Evolutionary conservation across 257 asterid species (phyloP), one percentile per base, ranked within the genome.

Genomic region (Plantago elongata): DNA sequence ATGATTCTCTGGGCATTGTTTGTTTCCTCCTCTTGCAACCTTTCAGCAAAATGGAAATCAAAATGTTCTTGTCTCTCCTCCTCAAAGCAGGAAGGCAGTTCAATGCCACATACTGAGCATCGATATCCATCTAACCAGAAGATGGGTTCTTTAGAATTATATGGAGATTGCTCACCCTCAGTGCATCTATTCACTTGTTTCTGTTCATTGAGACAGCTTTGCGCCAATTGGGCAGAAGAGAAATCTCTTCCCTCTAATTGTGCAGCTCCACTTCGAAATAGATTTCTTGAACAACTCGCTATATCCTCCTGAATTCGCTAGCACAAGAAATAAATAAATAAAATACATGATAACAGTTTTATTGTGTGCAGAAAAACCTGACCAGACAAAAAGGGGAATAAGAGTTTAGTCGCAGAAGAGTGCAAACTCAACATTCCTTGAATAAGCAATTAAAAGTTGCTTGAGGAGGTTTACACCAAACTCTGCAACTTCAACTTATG

Each of bases 11-110:
- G 69, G 45, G 30, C 13, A 60, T 56, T 75, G 65, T 64, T 72
- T 10, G 89, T 81, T 70, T 88, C 91, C 75, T 87, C 95, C 46
- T 81, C 77, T 75, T 89, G 99, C 77, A 93, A 68, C 79, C 81
- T 83, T 70, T 89, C 83, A 45, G 99, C 99, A 9, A 93, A 77
- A 79, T 93, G 97, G 74, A 84, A 93, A 75, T 93, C 97, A 22
- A 77, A 85, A 81, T 93, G 99, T 73, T 89, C 96, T 72, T 66
- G 97, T 69, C 99, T 79, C 75, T 93, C 99, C 58, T 83, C 91
- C 14, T 67, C 59, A 64, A 89, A 89, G 75, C 82, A 77, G 34
- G 94, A 75, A n/a, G 99, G 97, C 72, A 93, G 58, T 72, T 89
- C 94, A 7, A 74, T 62, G 60, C 97, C 94, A 58, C 99, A 93